Percentiles rank a stretch among this genome's conserved stretches.
These are phyloP conservation scores for Tulasnella sp. DNA, from an alignment of 768 basidiomycete genomes.

Conservation along the genomic window DNA sequence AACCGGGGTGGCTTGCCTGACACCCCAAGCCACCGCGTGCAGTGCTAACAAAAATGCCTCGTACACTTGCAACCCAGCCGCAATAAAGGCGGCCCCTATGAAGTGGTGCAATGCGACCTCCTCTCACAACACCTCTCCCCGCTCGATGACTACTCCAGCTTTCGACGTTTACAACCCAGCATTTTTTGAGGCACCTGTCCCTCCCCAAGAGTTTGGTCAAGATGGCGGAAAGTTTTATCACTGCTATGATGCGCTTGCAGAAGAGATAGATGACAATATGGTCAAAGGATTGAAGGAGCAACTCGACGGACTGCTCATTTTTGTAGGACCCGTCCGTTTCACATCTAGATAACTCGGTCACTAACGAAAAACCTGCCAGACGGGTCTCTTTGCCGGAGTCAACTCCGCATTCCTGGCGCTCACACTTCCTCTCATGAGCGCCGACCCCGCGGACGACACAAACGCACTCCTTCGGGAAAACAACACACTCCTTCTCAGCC, in stretches of 20 bases:
- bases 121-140: too few relatives aligned
- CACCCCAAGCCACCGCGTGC: too few relatives aligned
- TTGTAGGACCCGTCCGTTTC: neutral
- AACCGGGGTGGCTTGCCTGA: too few relatives aligned
- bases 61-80: too few relatives aligned
- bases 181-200: neutral
- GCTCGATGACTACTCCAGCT: too few relatives aligned
- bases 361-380: neutral
- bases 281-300: neutral
- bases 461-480: neutral
- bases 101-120: too few relatives aligned
- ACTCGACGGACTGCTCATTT: neutral
- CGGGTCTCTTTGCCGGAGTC: neutral
- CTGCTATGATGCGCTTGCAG: neutral
- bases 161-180: too few relatives aligned
- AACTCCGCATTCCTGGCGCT: neutral
- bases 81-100: too few relatives aligned
- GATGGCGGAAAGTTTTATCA: neutral
- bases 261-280: neutral
- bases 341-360: too few relatives aligned
- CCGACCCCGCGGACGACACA: neutral
- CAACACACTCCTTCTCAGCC: neutral
- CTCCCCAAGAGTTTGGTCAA: neutral
- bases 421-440: neutral
- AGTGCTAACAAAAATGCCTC: too few relatives aligned